phyloP scores from a whole-genome alignment of 352 stramenopile species.

The Phytophthora fragariae region DNA sequence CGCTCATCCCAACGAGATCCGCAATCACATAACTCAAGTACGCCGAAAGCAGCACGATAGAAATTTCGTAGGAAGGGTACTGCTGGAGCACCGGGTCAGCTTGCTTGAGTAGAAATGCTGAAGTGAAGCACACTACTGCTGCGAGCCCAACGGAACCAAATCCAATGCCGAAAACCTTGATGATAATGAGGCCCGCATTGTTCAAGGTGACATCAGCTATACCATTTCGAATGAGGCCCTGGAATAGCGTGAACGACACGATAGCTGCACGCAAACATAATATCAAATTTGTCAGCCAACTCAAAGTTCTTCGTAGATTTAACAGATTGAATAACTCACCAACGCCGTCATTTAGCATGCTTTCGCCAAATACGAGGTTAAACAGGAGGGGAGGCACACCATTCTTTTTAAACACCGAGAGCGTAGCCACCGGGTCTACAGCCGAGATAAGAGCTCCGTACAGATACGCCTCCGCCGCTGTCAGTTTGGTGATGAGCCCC shows the following conservation, averaged over 20 bases:
- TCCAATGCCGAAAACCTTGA: constrained; percentile 85
- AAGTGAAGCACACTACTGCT: constrained; percentile 76
- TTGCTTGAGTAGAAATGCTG: constrained; percentile 84
- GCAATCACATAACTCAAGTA: constrained; percentile 87
- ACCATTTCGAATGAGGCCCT: constrained; percentile 79
- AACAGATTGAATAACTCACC: constrained; percentile 46
- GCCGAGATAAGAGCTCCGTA: constrained; percentile 94
- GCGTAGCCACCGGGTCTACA: constrained; percentile 93
- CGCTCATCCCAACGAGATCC: constrained; percentile 81
- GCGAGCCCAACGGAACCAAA: constrained; percentile 83
- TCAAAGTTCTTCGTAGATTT: background rate
- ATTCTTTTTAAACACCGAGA: constrained; percentile 95
- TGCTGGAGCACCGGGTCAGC: constrained; percentile 73
- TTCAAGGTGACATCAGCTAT: constrained; percentile 77
- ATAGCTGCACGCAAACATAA: constrained; percentile 56
- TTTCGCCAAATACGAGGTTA: constrained; percentile 97
- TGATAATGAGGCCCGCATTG: constrained; percentile 77
- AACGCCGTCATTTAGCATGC: constrained; percentile 95
- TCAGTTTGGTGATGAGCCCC: constrained; percentile 79
- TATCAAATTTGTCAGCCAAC: constrained; percentile 4
- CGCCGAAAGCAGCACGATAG: constrained; percentile 81
- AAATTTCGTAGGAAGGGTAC: constrained; percentile 90
- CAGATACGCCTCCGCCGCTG: constrained; percentile 89
- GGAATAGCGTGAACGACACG: constrained; percentile 85
- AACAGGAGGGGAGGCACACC: constrained; percentile 90